Percentiles rank a stretch among this genome's conserved stretches.
Conservation (phyloP, 2,329 filamentous ascomycete genomes). For the Talaromyces sp. region DNA sequence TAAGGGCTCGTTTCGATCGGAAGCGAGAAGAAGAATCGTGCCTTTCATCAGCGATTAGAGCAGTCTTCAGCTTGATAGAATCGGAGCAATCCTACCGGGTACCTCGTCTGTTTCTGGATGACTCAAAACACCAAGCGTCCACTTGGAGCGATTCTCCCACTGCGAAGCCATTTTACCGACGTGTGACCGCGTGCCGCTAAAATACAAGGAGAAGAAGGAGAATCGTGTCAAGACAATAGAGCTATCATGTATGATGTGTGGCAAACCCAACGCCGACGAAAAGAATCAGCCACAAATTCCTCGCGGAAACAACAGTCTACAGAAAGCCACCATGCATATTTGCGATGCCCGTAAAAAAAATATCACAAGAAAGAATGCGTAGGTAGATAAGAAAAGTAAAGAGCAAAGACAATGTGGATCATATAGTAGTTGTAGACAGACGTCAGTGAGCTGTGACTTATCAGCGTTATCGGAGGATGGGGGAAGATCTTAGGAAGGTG, state of each 20-base stretch:
- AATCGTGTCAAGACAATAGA: neutral
- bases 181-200: neutral
- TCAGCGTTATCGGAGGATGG: neutral
- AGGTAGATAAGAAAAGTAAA: neutral
- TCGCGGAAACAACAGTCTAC: neutral
- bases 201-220: neutral
- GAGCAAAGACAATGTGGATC: neutral
- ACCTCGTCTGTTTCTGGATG: constrained; percentile 80
- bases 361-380: neutral
- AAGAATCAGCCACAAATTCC: constrained; percentile 2
- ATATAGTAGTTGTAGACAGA: neutral
- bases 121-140: constrained; percentile 75
- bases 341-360: neutral
- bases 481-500: neutral
- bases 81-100: constrained; percentile 58
- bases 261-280: neutral
- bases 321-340: constrained; percentile 6
- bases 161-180: constrained; percentile 16
- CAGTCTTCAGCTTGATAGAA: no score
- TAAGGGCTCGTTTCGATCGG: constrained; percentile 60
- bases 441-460: neutral
- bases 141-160: constrained; percentile 40
- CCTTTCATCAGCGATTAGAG: constrained; percentile 38
- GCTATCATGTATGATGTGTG: neutral
- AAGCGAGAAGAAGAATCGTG: constrained; percentile 59